A percentile compares a stretch with the other conserved stretches of the same genome.
Conservation (phyloP, 2,329 filamentous ascomycete species). For the Beauveria medogensis region DNA sequence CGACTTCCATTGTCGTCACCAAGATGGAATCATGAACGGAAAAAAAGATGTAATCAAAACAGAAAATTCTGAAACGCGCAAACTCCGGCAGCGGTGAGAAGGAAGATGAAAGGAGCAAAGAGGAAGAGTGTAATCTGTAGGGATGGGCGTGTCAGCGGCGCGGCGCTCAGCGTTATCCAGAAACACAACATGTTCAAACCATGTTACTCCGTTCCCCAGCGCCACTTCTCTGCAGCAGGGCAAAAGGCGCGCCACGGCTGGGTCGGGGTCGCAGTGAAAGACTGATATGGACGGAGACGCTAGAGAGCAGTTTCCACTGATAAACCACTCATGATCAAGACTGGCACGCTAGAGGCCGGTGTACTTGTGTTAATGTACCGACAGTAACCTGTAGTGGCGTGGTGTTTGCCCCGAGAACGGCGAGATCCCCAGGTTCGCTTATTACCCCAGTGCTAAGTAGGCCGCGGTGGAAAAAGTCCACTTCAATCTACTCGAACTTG, state of each 20-base stretch:
- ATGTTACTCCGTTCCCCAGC: not conserved
- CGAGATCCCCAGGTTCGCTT: not conserved
- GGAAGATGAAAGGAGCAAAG: not conserved
- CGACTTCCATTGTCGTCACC: slow-evolving; percentile 1
- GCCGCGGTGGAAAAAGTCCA: too few species aligned
- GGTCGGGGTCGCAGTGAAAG: not conserved
- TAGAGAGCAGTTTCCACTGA: slow-evolving; percentile 1
- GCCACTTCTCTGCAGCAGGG: not conserved
- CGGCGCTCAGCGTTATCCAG: not conserved
- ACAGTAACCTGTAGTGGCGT: not conserved
- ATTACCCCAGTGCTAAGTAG: not conserved
- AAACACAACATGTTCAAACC: not conserved
- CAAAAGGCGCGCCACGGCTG: not conserved
- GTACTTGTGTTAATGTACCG: too few species aligned
- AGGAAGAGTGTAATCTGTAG: not conserved
- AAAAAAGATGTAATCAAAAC: not conserved
- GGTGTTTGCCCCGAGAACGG: slow-evolving; percentile 1
- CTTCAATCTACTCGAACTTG: too few species aligned
- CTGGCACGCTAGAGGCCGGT: not conserved
- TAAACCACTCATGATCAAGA: not conserved
- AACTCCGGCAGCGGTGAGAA: too few species aligned
- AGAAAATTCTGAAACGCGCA: too few species aligned
- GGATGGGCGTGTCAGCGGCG: not conserved
- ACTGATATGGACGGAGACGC: slow-evolving; percentile 1
- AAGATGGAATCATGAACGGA: not conserved